phyloP scores from a whole-genome alignment of 768 basidiomycete genomes.

The Trametes villosa region DNA sequence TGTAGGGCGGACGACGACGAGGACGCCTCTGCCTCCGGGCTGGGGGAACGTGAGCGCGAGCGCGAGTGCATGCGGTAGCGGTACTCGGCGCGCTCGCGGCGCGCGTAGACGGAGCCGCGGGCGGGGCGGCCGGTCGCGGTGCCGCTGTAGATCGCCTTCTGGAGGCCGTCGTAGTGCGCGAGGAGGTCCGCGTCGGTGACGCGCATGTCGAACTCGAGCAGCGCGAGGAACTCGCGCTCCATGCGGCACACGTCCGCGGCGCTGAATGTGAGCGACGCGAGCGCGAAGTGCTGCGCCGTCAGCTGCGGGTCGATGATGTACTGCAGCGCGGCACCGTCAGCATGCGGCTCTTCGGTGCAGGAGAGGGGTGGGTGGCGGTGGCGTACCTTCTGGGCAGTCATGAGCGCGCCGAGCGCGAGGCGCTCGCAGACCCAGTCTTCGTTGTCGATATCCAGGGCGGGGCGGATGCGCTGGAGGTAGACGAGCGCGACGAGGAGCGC shows the following conservation, averaged over 20 bases:
- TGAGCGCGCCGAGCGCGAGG: slow-evolving; percentile 47
- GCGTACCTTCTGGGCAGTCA: slow-evolving; percentile 43
- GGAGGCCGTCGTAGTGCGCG: slow-evolving; percentile 22
- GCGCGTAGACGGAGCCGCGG: not conserved
- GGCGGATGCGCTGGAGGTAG: slow-evolving; percentile 30
- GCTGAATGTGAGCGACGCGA: slow-evolving; percentile 28
- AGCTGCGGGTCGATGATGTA: slow-evolving; percentile 79
- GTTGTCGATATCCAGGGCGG: slow-evolving; percentile 21
- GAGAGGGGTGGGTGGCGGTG: not conserved
- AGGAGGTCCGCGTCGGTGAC: slow-evolving; percentile 29
- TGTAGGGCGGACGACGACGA: not conserved
- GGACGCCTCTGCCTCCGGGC: not conserved
- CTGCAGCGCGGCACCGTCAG: slow-evolving; percentile 35
- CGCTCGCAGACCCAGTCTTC: slow-evolving; percentile 42
- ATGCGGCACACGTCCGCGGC: slow-evolving; percentile 32
- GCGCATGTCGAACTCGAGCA: slow-evolving; percentile 34
- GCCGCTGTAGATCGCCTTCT: not conserved
- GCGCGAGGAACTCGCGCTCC: slow-evolving; percentile 35
- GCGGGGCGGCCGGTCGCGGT: not conserved
- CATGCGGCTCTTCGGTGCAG: not conserved
- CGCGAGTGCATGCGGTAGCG: slow-evolving; percentile 2
- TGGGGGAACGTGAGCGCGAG: not conserved
- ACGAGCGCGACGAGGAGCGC: slow-evolving; percentile 34
- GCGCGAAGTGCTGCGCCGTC: slow-evolving; percentile 48
- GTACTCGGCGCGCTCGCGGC: slow-evolving; percentile 2